Base-by-base conservation (phyloP, 1,284 basidiomycete species). In the Anthracocystis panici-leucophaei region DNA sequence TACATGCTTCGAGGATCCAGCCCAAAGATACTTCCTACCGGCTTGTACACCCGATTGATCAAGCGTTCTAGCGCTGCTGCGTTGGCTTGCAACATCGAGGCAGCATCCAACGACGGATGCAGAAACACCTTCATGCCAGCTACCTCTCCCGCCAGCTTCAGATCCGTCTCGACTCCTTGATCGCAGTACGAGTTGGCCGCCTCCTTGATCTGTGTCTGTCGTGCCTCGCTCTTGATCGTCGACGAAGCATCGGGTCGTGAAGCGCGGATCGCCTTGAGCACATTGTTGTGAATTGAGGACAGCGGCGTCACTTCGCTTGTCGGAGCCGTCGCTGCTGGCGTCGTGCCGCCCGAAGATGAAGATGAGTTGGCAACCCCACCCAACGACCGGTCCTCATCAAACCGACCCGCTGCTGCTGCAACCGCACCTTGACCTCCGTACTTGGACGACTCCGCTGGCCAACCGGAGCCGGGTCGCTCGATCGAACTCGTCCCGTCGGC, bases 1-100 rank as follows among this genome's bases (percentile, higher is more conserved):
- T 95, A 93, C 72, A 98, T 81, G 60, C 91, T 92, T 0, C 89
- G 87, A 18, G 90, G 87, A 58, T 86, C 84, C 14, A 87, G 58
- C 20, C 82, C 80, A 62, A 86, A 87, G 8, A 87, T 81, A 33
- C 77, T 66, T 12, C 79, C 83, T 40, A 85, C 71, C 0, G 86
- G 86, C 33, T 75, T 79, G 44, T 86, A 80, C 9, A 87, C 75
- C 5, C 67, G 71, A 16, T 73, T 67, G 51, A 86, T 80, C 58
- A 86, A 76, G 8, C 84, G 82, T 20, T 80, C 60, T 16, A 87
- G 75, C 2, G 85, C 82, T 1, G 79, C 77, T 25, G 65, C 75
- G 53, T 86, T 79, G 21, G 66, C 45, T 38, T 68, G 63, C 38
- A 86, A 69, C 57, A 85, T 84, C 54, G 65, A 61, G 3, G 74